Base-by-base conservation (phyloP, 2,329 filamentous ascomycete genomes). In the Alternaria burnsii region DNA sequence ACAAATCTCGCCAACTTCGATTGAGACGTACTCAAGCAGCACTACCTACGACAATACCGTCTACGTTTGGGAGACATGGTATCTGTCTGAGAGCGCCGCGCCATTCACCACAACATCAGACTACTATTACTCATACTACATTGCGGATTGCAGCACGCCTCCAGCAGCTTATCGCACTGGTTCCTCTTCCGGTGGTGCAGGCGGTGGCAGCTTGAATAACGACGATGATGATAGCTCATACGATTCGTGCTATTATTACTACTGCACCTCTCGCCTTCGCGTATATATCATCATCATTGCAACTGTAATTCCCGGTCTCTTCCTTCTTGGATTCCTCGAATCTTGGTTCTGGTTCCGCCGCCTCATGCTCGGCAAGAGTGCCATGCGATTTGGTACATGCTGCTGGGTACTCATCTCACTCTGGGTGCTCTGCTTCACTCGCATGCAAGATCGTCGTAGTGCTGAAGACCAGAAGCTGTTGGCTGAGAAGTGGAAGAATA, bases 321-420 rank as follows among this genome's bases (percentile, higher is more conserved):
- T 77, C 58, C 61, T 76, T 9, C 67, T 76, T 5, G 75, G 75
- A 8, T 70, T 76, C 41, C 42, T 76, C 16, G 75, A 77, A 38
- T 70, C 65, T 7, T 77, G 65, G 63, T 69, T 76, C 55, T 77
- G 75, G 75, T 77, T 76, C 69, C 72, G 73, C 14, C 68, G 75
- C 20, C 66, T 77, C 14, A 77, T 77, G 75, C 57, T 68, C 3
- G 75, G 75, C 14, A 71, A 70, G 46, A 70, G 66, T 12, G 68
- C 68, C 5, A 65, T 77, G 56, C 70, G 75, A 5, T 69, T 70
- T 38, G 75, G 75, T n/a, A 76, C 75, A 0, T 54, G 75, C 2
- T 75, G 60, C 48, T 77, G 74, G 75, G 57, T 76, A 14, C 24
- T 71, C 22, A 65, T 77, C 30, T 72, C 68, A 1, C 65, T 77